These are phyloP conservation scores for Pterulicium gracile DNA, from an alignment of 1,284 basidiomycete genomes.

Conservation along the genomic window DNA sequence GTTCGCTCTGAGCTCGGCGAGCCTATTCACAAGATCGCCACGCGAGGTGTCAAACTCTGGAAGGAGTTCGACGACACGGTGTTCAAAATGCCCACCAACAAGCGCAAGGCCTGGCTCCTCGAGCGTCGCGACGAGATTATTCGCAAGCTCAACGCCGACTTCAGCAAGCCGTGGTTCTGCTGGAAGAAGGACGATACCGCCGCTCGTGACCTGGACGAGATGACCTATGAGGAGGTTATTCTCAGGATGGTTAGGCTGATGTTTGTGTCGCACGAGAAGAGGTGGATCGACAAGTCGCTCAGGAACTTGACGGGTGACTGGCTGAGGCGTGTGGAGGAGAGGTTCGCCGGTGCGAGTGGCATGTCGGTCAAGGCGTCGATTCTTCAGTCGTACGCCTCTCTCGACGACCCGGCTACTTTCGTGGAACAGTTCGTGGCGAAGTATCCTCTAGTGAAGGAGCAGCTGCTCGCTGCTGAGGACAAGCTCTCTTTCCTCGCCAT, in stretches of 20 bases:
- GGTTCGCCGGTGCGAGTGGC: slow-evolving; percentile 89
- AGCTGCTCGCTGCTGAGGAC: slow-evolving; percentile 92
- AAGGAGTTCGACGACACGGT: slow-evolving; percentile 96
- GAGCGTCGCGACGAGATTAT: slow-evolving; percentile 89
- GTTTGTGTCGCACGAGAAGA: slow-evolving; percentile 84
- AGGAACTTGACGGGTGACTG: slow-evolving; percentile 95
- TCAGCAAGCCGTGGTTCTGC: slow-evolving; percentile 95
- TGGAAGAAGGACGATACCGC: slow-evolving; percentile 86
- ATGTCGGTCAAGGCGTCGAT: slow-evolving; percentile 70
- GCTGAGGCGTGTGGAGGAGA: slow-evolving; percentile 93
- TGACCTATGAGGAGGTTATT: slow-evolving; percentile 97
- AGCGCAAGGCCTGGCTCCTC: slow-evolving; percentile 80
- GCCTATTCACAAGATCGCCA: slow-evolving; percentile 98
- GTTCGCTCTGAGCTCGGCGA: slow-evolving; percentile 97
- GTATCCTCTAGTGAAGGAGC: slow-evolving; percentile 75
- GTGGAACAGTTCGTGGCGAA: slow-evolving; percentile 77
- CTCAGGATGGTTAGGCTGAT: slow-evolving; percentile 87
- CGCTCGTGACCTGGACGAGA: slow-evolving; percentile 83
- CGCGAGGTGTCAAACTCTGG: slow-evolving; percentile 94
- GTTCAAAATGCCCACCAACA: slow-evolving; percentile 92
- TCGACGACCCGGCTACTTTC: slow-evolving; percentile 78
- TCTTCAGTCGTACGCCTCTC: slow-evolving; percentile 79
- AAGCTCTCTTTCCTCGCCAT: slow-evolving; percentile 94
- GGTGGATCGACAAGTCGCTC: slow-evolving; percentile 93
- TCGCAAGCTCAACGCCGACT: slow-evolving; percentile 87